Percentiles rank a stretch among this genome's conserved stretches.
phyloP scores from a whole-genome alignment of 352 stramenopile species.

The Phytophthora tubulina region DNA sequence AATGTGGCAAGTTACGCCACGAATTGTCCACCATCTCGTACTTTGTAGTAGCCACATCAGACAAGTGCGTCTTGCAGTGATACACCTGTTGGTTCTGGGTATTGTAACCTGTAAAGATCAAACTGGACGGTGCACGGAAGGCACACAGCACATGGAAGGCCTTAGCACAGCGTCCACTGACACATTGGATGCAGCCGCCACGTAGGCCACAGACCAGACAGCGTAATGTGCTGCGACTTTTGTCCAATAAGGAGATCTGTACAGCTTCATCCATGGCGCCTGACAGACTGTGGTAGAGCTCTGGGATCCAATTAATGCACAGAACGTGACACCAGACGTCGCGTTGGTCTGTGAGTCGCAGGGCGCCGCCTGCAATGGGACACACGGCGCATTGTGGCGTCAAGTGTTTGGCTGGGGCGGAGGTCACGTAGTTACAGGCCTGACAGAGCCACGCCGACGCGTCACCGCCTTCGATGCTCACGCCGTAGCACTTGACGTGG shows the following conservation, averaged over 20 bases:
- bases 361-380: slow-evolving; percentile 69
- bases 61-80: slow-evolving; percentile 82
- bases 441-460: slow-evolving; percentile 72
- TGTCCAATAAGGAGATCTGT: slow-evolving; percentile 71
- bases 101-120: slow-evolving; percentile 89
- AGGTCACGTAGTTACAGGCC: slow-evolving; percentile 54
- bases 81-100: slow-evolving; percentile 81
- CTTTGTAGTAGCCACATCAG: slow-evolving; percentile 63
- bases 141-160: slow-evolving; percentile 89
- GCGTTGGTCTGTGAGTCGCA: slow-evolving; percentile 69
- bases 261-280: slow-evolving; percentile 71
- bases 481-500: slow-evolving; percentile 85
- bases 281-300: slow-evolving; percentile 79
- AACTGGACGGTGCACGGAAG: slow-evolving; percentile 68
- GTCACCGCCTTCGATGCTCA: slow-evolving; percentile 47
- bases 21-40: slow-evolving; percentile 78
- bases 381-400: slow-evolving; percentile 75
- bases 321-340: slow-evolving; percentile 85
- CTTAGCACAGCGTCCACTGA: slow-evolving; percentile 82
- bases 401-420: slow-evolving; percentile 9
- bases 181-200: slow-evolving; percentile 89
- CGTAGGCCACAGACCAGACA: slow-evolving; percentile 87
- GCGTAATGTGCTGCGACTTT: slow-evolving; percentile 73
- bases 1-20: slow-evolving; percentile 50
- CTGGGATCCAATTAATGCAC: slow-evolving; percentile 89